Base-by-base conservation (phyloP, 2,329 filamentous ascomycete species). In the Fusarium incarnatum region DNA sequence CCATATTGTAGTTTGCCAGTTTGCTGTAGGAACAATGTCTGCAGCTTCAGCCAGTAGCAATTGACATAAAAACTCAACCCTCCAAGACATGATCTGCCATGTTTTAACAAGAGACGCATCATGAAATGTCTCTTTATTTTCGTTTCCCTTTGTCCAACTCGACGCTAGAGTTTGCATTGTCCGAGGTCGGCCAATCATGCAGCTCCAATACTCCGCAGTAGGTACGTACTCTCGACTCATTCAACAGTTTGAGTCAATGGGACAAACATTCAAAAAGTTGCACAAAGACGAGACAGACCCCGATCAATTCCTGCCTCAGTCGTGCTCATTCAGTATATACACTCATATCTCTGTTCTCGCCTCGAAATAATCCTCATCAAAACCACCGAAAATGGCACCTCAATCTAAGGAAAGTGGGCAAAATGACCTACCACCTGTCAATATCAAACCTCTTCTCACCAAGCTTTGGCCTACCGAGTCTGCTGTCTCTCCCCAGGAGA, bases 381-480 rank as follows among this genome's bases (percentile, higher is more conserved):
- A 28, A 9, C 2, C n/a, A 34, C 18, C 6, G 22, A 40, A 46
- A 22, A 82, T 82, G 80, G 72, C 79, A 22, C 73, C 77, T 58
- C 73, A 75, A 62, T 53, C 70, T 32, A 68, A 73, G 56, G 67
- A 67, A 60, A 63, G 66, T 20, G 71, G 73, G 61, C 74, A 78
- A 58, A 72, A 75, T 56, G 70, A 60, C 66, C 77, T 80, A 40
- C 75, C 77, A 45, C 74, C 75, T 32, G 74, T 87, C 75, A 85
- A 89, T 73, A 92, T 94, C 80, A 92, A 92, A 71, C 89, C 90
- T 41, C 84, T 95, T 32, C 87, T 95, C 62, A 89, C 89, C 76
- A 88, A 91, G 63, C 85, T 95, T 45, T 94, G 91, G 91, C 91
- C 87, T 30, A 76, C 84, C 44, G 71, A 77, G 81, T 65, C 81